Evolutionary conservation across 495 filamentous ascomycete species (phyloP), one percentile per base, ranked within the genome.

Genomic region (Talaromyces stipitatus): DNA sequence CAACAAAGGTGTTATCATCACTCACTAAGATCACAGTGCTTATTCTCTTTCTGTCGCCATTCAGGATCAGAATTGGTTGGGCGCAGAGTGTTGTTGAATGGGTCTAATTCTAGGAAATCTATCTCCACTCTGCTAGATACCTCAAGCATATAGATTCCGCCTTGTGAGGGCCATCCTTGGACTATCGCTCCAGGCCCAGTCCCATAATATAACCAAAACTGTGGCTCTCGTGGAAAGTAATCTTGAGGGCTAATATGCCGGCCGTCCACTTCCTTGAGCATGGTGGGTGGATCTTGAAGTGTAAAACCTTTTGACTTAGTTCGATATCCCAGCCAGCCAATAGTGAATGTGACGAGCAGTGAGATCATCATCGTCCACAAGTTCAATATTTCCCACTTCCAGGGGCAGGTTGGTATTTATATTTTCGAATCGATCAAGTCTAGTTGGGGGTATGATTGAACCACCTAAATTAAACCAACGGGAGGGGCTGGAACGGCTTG

Each of bases 21-120:
- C 58, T 60, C 30, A 60, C 58, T 60, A 27, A 26, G 54, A 56
- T 60, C 58, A 48, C 58, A 60, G 26, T 60, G 58, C 32, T 28
- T 33, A 56, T 57, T 52, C 48, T 61, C 55, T 41, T 61, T 58
- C 23, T n/a, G 18, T 48, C 57, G 59, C 33, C 33, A 38, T n/a
- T 38, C 33, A n/a, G 33, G 33, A 38, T 38, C 33, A 22, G 55
- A 53, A 26, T 36, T 36, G 26, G 46, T 28, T 51, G 48, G 54
- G 26, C 43, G 33, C 26, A 23, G 46, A 14, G 32, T 46, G 16
- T 53, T 52, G 46, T 61, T 58, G 26, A 61, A 61, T 27, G 12
- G 59, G 55, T 61, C 59, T 11, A 58, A 24, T 52, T 47, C 55
- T 7, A 58, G 55, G 48, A 57, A 61, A 24, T 61, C 59, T 28